Base-by-base conservation (phyloP, 1,139 yeast species). In the Nakaseomyces kungkrabaensis region DNA sequence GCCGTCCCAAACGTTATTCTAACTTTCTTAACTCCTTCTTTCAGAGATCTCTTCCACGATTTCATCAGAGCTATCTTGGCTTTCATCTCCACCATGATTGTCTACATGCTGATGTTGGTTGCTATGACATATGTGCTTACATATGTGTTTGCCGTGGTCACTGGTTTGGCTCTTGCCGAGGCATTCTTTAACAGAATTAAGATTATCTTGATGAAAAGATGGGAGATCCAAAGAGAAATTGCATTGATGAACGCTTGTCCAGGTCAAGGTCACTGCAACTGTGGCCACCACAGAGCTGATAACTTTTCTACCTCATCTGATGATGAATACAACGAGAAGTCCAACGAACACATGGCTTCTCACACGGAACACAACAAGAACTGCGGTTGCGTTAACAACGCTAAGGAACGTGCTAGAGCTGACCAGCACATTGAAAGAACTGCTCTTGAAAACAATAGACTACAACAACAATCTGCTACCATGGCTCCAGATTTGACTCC, bases 61-160 rank as follows among this genome's bases (percentile, higher is more conserved):
- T 51, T 72, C 8, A 71, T 82, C 11, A 71, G 90, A 57, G 65
- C 82, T 26, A 48, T 73, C 0, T 59, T 84, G 44, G 75, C 81
- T 24, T 79, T 85, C 52, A 62, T 79, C 27, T 78, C 85, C 4
- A 85, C 85, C 33, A 71, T 83, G 72, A 64, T 85, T 47, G 81
- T 84, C 8, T 84, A 81, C 62, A 80, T 81, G 40, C 68, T 85
- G 58, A 85, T 85, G 94, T 74, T 85, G 70, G 89, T 81, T 11
- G 85, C 84, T 9, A 85, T 85, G 94, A 72, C 85, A 34, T 83
- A 72, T 62, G 76, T 82, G 8, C 59, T 82, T 51, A 66, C 78
- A 1, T 85, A 84, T 59, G 81, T 84, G 65, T 84, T 85, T 66
- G 90, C 85, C 1, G 82, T 83, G 32, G 78, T 82, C 22, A 58